phyloP scores from a whole-genome alignment of 345 rosid species.

The Microcos paniculata region DNA sequence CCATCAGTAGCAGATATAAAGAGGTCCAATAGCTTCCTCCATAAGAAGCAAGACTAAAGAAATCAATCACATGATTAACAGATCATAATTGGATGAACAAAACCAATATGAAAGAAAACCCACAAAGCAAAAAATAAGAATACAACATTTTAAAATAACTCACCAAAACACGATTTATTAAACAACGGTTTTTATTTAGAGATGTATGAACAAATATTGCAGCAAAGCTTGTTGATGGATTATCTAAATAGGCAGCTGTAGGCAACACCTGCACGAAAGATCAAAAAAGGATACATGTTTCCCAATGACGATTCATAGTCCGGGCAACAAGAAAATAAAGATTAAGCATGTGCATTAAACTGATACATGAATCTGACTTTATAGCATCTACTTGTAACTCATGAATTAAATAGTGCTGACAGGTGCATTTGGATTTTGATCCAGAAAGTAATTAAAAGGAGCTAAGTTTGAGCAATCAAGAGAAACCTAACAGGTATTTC shows the following conservation, averaged over 20 bases:
- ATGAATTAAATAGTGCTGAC: not conserved
- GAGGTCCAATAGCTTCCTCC: not conserved
- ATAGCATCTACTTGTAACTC: not conserved
- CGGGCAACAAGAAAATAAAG: conserved; percentile 12
- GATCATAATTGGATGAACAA: not conserved
- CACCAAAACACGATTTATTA: conserved; percentile 90
- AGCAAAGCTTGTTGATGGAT: conserved; percentile 93
- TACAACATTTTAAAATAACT: conserved; percentile 14
- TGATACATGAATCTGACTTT: not conserved
- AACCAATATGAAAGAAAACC: not conserved
- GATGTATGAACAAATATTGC: conserved; percentile 97
- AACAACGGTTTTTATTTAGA: conserved; percentile 90
- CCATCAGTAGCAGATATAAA: not conserved
- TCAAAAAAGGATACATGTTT: conserved; percentile 15
- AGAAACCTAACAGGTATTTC: not conserved
- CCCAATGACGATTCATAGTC: conserved; percentile 4
- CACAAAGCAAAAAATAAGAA: not conserved
- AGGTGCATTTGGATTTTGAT: not conserved
- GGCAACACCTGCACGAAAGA: conserved; percentile 76
- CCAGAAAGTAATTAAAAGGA: not conserved
- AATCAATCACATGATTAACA: not conserved
- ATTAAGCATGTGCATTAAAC: conserved; percentile 21
- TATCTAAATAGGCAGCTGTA: conserved; percentile 84
- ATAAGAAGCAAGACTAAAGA: not conserved
- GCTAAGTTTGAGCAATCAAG: not conserved